phyloP scores from a whole-genome alignment of 2,329 filamentous ascomycete genomes.

The Aspergillus chevalieri region DNA sequence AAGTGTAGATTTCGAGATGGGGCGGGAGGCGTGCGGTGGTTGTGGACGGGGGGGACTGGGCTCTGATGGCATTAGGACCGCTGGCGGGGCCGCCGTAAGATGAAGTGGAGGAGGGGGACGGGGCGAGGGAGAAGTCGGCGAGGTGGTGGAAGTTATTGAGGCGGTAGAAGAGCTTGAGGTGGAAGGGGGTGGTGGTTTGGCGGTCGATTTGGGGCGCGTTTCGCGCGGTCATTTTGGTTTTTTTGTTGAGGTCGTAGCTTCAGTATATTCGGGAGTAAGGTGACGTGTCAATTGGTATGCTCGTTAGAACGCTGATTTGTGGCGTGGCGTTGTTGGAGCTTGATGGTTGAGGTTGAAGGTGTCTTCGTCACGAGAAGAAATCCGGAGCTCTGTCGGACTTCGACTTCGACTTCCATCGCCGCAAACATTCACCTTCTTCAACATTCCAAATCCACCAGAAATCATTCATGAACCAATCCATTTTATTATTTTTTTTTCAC shows the following conservation, averaged over 20 bases:
- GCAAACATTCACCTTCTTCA: too few relatives aligned
- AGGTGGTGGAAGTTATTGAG: slow-evolving; percentile 62
- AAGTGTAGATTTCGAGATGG: slow-evolving; percentile 77
- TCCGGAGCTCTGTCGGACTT: too few relatives aligned
- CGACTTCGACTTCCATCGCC: too few relatives aligned
- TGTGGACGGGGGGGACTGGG: slow-evolving; percentile 49
- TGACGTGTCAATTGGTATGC: too few relatives aligned
- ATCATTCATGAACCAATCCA: too few relatives aligned
- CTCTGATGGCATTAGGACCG: slow-evolving; percentile 37
- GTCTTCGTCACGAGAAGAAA: too few relatives aligned
- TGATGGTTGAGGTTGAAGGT: not conserved
- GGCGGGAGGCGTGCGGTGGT: slow-evolving; percentile 53
- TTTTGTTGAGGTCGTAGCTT: not conserved
- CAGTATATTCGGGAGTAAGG: not conserved
- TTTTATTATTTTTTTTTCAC: not conserved
- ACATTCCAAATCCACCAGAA: too few relatives aligned
- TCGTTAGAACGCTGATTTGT: too few relatives aligned
- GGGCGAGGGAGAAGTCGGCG: slow-evolving; percentile 34
- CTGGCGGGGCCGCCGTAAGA: slow-evolving; percentile 19
- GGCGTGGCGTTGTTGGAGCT: not conserved
- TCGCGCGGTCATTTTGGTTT: slow-evolving; percentile 18
- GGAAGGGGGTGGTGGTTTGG: slow-evolving; percentile 69
- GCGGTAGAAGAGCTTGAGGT: slow-evolving; percentile 79
- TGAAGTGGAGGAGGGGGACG: slow-evolving; percentile 15
- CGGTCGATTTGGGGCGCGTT: slow-evolving; percentile 53